phyloP scores from a whole-genome alignment of 768 basidiomycete genomes.

The Leccinum uliginosum region DNA sequence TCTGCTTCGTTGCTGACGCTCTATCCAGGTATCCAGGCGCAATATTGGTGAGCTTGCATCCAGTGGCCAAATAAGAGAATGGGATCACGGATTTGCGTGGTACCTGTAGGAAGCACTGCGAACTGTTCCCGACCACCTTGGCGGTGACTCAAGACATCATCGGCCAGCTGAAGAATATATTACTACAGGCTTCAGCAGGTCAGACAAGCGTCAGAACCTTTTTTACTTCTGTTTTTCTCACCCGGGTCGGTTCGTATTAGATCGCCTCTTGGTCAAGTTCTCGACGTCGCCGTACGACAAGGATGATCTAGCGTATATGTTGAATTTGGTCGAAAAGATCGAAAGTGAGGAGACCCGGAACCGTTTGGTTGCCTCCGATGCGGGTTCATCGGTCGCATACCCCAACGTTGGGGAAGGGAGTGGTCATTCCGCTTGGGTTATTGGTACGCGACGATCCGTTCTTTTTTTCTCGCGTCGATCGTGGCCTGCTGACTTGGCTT shows the following conservation, averaged over 20 bases:
- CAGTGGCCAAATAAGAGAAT: background rate
- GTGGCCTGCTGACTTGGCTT: constrained; percentile 3
- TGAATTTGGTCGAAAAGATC: constrained; percentile 26
- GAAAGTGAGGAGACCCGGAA: constrained; percentile 10
- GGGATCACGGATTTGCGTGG: background rate
- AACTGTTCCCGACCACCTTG: constrained; percentile 28
- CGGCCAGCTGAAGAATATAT: constrained; percentile 16
- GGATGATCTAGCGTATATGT: constrained; percentile 22
- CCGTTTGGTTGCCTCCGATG: background rate
- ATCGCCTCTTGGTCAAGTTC: constrained; percentile 29
- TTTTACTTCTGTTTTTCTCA: background rate
- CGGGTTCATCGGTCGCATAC: background rate
- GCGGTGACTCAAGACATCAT: constrained; percentile 16
- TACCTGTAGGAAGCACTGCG: constrained; percentile 27
- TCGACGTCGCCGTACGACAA: constrained; percentile 30
- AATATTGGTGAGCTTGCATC: constrained; percentile 24
- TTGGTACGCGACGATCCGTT: constrained; percentile 14
- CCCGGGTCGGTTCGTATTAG: constrained; percentile 3
- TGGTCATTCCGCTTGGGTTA: constrained; percentile 22
- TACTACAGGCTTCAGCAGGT: constrained; percentile 31
- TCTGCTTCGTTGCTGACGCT: background rate
- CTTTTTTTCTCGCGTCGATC: background rate
- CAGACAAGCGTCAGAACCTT: background rate
- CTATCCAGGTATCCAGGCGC: constrained; percentile 23
- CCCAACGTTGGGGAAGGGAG: constrained; percentile 8